Evolutionary conservation across 192 early-diverging fungal genomes (phyloP), one percentile per base, ranked within the genome.

Genomic region (Diversispora eburnea): DNA sequence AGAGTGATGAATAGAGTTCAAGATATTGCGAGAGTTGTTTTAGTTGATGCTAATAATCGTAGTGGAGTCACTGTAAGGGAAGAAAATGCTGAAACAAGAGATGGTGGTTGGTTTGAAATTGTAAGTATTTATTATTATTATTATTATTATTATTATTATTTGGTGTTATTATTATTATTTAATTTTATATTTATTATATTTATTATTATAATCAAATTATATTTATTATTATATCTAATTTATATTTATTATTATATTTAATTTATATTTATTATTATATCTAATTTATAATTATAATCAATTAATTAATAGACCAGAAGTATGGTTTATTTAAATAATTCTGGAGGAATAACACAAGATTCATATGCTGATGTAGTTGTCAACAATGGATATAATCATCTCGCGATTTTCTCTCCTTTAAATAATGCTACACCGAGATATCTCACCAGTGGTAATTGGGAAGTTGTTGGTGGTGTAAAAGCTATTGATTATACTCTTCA

Each of bases 1-100:
- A 84, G 91, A 63, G 84, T 86, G 39, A 93, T 93, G 79, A 99
- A 99, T 75, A 83, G 97, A 17, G 90, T 98, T 20, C 97, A 99
- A 73, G 93, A 95, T 77, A 84, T 88, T 4, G 83, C 90, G 73
- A 83, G 87, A 19, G 77, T 94, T 43, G 93, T 88, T 63, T 61
- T 94, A 39, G 73, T 84, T 2, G 75, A 80, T 7, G 78, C 78
- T 10, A 61, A 75, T 43, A 70, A 79, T 41, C 72, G 82, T 15
- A 75, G 70, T 4, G 85, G 82, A 17, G 77, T 59, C 62, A 73
- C 84, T 55, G 83, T 88, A 41, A 82, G 85, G 5, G 89, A 91
- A 70, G 86, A 84, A 74, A 88, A 83, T 64, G 85, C 91, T 12
- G 74, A 76, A 12, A 74, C 74, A 47, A 54, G 87, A 77, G 94